Base-by-base conservation (phyloP, 2,329 filamentous ascomycete species). In the Lecanosticta acicola region DNA sequence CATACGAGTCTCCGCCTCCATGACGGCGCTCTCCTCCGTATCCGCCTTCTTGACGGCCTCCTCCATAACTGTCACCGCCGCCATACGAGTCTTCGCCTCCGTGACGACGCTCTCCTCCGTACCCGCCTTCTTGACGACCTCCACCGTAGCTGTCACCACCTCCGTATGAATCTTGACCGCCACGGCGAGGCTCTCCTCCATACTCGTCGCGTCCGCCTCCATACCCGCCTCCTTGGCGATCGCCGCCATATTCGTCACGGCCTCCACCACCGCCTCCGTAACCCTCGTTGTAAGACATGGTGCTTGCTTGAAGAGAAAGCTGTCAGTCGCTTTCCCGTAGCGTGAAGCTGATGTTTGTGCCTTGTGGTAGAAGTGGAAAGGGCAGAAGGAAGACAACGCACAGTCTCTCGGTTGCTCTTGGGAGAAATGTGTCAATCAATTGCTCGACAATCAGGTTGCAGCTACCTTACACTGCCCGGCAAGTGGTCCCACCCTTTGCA, bases 231-330 rank as follows among this genome's bases (percentile, higher is more conserved):
- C 45, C 40, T 38, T 45, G 35, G 26, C 48, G 26, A 26, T 48
- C 42, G 36, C 43, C 32, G 32, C 35, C 36, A 41, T 49, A 45
- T 11, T 45, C 45, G 24, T 51, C 39, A 20, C 50, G 41, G 26
- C 55, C 49, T 16, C 45, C 45, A 39, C 51, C 48, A 32, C 51
- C 52, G 14, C 51, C 55, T 16, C 55, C 58, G 49, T 59, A 54
- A 33, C 45, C 45, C 42, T 55, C 54, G 48, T 53, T 53, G 47
- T 59, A 61, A 40, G 59, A 60, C 57, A 61, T 61, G 4, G 32
- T 52, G 32, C 34, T 37, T n/a, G n/a, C n/a, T n/a, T n/a, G n/a
- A n/a, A n/a, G n/a, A n/a, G n/a, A n/a, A n/a, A n/a, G n/a, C n/a
- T n/a, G n/a, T n/a, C n/a, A n/a, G n/a, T n/a, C n/a, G n/a, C n/a